A percentile compares a stretch with the other conserved stretches of the same genome.
Conservation (phyloP, 371 early-diverging fungal genomes). For the Lichtheimia corymbifera region DNA sequence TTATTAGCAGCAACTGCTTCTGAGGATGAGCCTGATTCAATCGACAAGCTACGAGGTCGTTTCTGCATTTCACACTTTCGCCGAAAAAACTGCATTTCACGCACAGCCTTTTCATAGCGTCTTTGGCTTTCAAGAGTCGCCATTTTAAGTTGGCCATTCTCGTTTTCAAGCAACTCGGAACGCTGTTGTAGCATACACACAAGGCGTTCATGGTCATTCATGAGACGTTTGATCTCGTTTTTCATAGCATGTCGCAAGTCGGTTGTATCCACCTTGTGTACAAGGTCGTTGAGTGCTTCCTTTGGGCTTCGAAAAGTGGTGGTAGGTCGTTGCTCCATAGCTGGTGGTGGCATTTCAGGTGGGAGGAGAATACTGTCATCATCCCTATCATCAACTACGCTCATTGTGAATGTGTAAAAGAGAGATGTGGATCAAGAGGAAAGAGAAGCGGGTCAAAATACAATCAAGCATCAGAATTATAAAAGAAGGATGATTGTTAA, state of each 20-base stretch:
- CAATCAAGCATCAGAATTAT: too few species aligned
- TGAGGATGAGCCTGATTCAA: constrained; percentile 16
- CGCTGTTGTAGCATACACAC: constrained; percentile 28
- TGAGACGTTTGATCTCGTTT: constrained; percentile 22
- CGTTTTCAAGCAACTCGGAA: constrained; percentile 22
- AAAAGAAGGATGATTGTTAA: too few species aligned
- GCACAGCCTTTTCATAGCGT: constrained; percentile 50
- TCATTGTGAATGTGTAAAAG: too few species aligned
- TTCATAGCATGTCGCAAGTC: constrained; percentile 20
- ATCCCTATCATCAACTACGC: too few species aligned
- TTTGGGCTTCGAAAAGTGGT: background rate
- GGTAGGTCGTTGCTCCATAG: too few species aligned
- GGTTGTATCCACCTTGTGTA: constrained; percentile 22
- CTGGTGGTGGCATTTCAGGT: too few species aligned
- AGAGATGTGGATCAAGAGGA: too few species aligned
- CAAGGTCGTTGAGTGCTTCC: constrained; percentile 16
- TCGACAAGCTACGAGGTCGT: constrained; percentile 19
- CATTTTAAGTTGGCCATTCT: constrained; percentile 27
- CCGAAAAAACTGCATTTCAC: constrained; percentile 50
- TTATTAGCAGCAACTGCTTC: constrained; percentile 2
- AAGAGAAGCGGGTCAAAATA: too few species aligned
- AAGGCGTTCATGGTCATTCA: constrained; percentile 30
- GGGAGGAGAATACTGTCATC: too few species aligned
- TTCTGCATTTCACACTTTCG: constrained; percentile 35
- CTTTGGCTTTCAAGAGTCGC: constrained; percentile 29